A percentile compares a stretch with the other conserved stretches of the same genome.
Evolutionary conservation across 768 basidiomycete genomes (phyloP).

Genomic region (Coprinopsis marcescibilis): DNA sequence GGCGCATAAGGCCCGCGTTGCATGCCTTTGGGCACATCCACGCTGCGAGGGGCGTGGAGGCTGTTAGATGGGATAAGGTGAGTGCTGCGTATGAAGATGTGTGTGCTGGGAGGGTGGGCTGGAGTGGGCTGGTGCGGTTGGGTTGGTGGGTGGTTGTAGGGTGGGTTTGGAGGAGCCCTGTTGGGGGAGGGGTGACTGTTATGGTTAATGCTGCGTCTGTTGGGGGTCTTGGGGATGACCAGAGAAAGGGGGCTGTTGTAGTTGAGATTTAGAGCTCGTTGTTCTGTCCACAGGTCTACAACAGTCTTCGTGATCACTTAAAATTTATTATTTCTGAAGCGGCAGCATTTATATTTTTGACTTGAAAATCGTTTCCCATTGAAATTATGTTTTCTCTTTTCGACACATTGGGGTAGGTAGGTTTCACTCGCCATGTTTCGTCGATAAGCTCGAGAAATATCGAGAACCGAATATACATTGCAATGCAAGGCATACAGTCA

Average conservation of each 20-base stretch:
- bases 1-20: constrained; percentile 29
- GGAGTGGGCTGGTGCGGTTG: constrained; percentile 14
- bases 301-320: no score
- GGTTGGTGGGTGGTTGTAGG: constrained; percentile 12
- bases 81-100: constrained; percentile 26
- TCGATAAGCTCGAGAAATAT: no score
- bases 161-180: constrained; percentile 10
- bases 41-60: constrained; percentile 27
- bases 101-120: constrained; percentile 12
- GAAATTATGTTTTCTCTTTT: no score
- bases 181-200: constrained; percentile 15
- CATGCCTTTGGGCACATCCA: constrained; percentile 42
- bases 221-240: constrained; percentile 17
- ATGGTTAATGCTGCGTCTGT: constrained; percentile 30
- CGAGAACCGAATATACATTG: no score
- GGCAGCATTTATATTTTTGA: no score
- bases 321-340: no score
- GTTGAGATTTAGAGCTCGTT: constrained; percentile 20
- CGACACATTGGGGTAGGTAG: no score
- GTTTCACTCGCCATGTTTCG: no score
- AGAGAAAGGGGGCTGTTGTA: constrained; percentile 21
- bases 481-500: no score
- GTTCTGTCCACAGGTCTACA: neutral
- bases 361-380: no score
- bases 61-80: constrained; percentile 24